Base-by-base conservation (phyloP, 345 rosid genomes). In the Aethionema arabicum region DNA sequence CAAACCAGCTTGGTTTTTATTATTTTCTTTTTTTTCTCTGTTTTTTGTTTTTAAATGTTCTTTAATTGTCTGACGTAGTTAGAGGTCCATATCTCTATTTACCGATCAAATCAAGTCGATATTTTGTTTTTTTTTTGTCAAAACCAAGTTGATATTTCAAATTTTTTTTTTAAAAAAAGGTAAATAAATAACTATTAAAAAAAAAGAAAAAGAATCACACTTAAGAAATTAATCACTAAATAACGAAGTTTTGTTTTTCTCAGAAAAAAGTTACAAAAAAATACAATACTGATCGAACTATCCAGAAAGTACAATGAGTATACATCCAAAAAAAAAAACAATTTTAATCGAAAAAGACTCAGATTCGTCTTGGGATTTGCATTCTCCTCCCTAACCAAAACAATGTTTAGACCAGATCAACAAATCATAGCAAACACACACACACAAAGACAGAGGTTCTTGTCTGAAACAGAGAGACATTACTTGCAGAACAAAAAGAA, bases 301-400 rank as follows among this genome's bases (percentile, higher is more conserved):
- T 55, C 65, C 4, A 31, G 55, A 52, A 54, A 47, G 32, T 52
- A 30, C 46, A 69, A 54, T 53, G 68, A 35, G 51, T 61, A 54
- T 45, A 53, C 42, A 61, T 69, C 67, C 62, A 69, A 69, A 69
- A 61, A 69, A 69, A 69, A 61, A 35, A 51, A 62, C 63, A 61
- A 15, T 21, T 55, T 41, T 51, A 48, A 16, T 62, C 7, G 12
- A 16, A 56, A 63, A 56, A 70, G 7, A 63, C 56, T 61, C 57
- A 61, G 38, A 39, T 12, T 47, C 31, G 51, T 69, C 52, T 62
- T 50, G 69, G 63, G 69, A 70, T 63, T 70, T 41, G 64, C 64
- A 55, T 49, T 50, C 3, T 56, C 42, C 33, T 70, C 59, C 74
- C 74, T 70, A 65, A 9, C 11, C 45, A 31, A 13, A 5, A 12